These are phyloP conservation scores for Talaromyces sp. DNA, from an alignment of 2,329 filamentous ascomycete genomes.

Conservation along the genomic window DNA sequence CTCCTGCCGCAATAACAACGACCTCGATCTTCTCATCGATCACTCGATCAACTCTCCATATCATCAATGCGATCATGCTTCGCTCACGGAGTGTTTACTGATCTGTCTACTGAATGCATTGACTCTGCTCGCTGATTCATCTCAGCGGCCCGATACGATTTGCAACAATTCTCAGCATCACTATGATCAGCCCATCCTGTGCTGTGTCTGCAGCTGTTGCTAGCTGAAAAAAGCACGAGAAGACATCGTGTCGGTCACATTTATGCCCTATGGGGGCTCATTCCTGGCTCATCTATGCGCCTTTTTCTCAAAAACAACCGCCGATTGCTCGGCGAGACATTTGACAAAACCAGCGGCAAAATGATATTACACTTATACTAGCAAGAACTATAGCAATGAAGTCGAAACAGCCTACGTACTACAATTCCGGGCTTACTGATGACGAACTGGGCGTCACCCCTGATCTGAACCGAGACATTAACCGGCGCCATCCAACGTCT, in stretches of 20 bases:
- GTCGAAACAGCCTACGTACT: slow-evolving; percentile 1
- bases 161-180: not conserved
- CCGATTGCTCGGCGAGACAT: not conserved
- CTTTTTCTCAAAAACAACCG: too few relatives aligned
- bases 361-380: not conserved
- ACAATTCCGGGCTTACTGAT: not conserved
- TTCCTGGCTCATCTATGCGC: not conserved
- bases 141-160: not conserved
- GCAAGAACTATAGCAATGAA: not conserved
- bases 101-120: not conserved
- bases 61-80: not conserved
- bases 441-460: not conserved
- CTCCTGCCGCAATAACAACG: not conserved
- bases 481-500: not conserved
- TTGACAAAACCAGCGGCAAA: not conserved
- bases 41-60: not conserved
- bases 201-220: not conserved
- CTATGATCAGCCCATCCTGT: not conserved
- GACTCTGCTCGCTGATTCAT: not conserved
- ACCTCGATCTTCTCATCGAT: not conserved
- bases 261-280: not conserved
- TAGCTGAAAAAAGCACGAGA: not conserved
- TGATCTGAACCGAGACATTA: not conserved
- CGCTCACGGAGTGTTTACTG: not conserved
- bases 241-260: not conserved